phyloP scores from a whole-genome alignment of 2,329 filamentous ascomycete species.

The Periglandula ipomoeae region DNA sequence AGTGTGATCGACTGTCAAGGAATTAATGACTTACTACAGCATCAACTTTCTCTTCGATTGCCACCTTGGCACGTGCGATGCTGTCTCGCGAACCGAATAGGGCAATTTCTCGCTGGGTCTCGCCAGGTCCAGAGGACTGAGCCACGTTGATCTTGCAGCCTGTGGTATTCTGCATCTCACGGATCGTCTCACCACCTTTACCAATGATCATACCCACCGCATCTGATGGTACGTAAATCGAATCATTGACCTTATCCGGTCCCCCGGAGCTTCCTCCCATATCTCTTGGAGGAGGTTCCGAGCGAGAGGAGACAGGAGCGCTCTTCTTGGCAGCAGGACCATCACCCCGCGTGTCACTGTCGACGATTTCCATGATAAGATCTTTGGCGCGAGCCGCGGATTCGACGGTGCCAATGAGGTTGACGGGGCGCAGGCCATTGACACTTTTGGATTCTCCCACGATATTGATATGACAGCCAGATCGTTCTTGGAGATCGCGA shows the following conservation, averaged over 20 bases:
- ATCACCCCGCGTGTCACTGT: constrained; percentile 69
- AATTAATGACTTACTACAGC: constrained; percentile 57
- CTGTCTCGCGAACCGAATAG: constrained; percentile 69
- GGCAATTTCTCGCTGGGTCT: constrained; percentile 78
- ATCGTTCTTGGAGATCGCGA: constrained; percentile 81
- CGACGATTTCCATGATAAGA: constrained; percentile 86
- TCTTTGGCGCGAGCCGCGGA: constrained; percentile 74
- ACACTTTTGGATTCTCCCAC: constrained; percentile 88
- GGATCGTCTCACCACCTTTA: constrained; percentile 88
- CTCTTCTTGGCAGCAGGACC: constrained; percentile 24
- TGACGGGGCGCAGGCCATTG: constrained; percentile 81
- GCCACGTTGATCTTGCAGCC: constrained; percentile 94
- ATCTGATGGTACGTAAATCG: constrained; percentile 78
- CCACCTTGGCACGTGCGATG: constrained; percentile 71
- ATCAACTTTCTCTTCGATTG: constrained; percentile 88
- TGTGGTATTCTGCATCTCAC: constrained; percentile 80
- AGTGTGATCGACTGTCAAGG: neutral
- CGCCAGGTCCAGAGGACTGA: constrained; percentile 65
- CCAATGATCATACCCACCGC: constrained; percentile 95
- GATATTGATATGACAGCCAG: constrained; percentile 93
- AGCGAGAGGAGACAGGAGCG: constrained; percentile 16
- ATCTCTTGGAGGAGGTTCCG: constrained; percentile 23
- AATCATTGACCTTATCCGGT: constrained; percentile 67
- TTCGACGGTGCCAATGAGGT: constrained; percentile 71
- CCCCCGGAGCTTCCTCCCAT: constrained; percentile 22